A percentile compares a stretch with the other conserved stretches of the same genome.
Evolutionary conservation across 257 asterid genomes (phyloP).

Genomic region (Capsicum baccatum): DNA sequence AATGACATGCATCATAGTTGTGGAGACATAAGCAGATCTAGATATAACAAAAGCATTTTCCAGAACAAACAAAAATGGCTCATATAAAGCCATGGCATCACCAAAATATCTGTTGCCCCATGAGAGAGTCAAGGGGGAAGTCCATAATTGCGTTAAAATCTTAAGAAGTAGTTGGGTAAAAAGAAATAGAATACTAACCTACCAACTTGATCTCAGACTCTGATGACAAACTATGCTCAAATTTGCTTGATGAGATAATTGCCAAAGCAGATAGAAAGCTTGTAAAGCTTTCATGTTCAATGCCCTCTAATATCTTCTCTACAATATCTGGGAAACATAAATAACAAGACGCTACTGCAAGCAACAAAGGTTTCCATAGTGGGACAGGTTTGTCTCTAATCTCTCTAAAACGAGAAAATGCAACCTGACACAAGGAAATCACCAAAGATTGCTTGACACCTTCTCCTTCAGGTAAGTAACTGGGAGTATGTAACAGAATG

Average conservation of each 20-base stretch:
- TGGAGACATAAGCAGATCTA: background rate
- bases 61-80: background rate
- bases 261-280: slow-evolving; percentile 41
- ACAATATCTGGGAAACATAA: slow-evolving; percentile 46
- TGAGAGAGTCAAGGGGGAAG: slow-evolving; percentile 17
- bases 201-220: slow-evolving; percentile 46
- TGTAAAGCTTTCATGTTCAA: slow-evolving; percentile 41
- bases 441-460: slow-evolving; percentile 42
- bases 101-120: background rate
- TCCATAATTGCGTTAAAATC: background rate
- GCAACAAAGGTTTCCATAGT: slow-evolving; percentile 52
- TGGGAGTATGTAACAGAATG: slow-evolving; percentile 41
- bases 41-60: slow-evolving; percentile 1
- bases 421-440: slow-evolving; percentile 39
- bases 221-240: slow-evolving; percentile 41
- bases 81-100: slow-evolving; percentile 8
- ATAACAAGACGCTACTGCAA: slow-evolving; percentile 47
- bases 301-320: slow-evolving; percentile 38
- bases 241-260: slow-evolving; percentile 41
- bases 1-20: background rate
- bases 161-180: background rate
- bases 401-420: slow-evolving; percentile 46
- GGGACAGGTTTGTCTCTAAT: slow-evolving; percentile 37
- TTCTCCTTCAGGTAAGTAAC: slow-evolving; percentile 40
- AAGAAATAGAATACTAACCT: slow-evolving; percentile 38